A percentile compares a stretch with the other conserved stretches of the same genome.
Evolutionary conservation across 768 basidiomycete species (phyloP).

Genomic region (Termitomyces sp.): DNA sequence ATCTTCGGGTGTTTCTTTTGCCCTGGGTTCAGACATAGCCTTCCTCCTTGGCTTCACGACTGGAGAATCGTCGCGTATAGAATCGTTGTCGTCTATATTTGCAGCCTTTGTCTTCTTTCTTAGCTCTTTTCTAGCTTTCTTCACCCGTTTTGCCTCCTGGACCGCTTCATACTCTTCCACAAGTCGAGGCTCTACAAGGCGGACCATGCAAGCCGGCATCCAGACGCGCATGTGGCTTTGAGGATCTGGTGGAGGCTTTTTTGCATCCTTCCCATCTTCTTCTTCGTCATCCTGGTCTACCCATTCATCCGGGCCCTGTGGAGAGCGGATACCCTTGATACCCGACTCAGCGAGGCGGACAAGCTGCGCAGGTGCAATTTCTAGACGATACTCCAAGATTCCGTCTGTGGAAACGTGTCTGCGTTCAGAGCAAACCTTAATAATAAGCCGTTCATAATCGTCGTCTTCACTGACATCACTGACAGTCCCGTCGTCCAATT

Average conservation of each 20-base stretch:
- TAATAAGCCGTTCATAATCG: conserved; percentile 40
- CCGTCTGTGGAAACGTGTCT: conserved; percentile 67
- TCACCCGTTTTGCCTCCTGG: conserved; percentile 41
- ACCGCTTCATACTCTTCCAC: conserved; percentile 55
- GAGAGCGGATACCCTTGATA: conserved; percentile 52
- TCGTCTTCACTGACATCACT: conserved; percentile 30
- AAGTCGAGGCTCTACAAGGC: conserved; percentile 58
- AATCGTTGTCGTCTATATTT: conserved; percentile 3
- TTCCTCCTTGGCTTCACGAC: conserved; percentile 6
- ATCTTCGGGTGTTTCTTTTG: neutral
- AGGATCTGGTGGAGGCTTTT: conserved; percentile 42
- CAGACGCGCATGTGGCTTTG: conserved; percentile 61
- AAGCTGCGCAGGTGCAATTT: conserved; percentile 63
- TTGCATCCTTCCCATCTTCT: conserved; percentile 25
- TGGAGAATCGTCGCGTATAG: neutral
- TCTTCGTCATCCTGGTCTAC: conserved; percentile 44
- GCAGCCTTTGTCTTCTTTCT: conserved; percentile 14
- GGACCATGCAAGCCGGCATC: conserved; percentile 80
- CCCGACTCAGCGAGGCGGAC: conserved; percentile 63
- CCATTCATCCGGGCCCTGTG: conserved; percentile 46
- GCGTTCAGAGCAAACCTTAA: conserved; percentile 63
- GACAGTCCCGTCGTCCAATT: conserved; percentile 22
- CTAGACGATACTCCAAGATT: conserved; percentile 74
- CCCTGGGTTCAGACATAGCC: neutral
- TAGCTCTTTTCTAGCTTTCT: conserved; percentile 41